Evolutionary conservation across 2,329 filamentous ascomycete species (phyloP).

Genomic region (Fusarium ambrosium): DNA sequence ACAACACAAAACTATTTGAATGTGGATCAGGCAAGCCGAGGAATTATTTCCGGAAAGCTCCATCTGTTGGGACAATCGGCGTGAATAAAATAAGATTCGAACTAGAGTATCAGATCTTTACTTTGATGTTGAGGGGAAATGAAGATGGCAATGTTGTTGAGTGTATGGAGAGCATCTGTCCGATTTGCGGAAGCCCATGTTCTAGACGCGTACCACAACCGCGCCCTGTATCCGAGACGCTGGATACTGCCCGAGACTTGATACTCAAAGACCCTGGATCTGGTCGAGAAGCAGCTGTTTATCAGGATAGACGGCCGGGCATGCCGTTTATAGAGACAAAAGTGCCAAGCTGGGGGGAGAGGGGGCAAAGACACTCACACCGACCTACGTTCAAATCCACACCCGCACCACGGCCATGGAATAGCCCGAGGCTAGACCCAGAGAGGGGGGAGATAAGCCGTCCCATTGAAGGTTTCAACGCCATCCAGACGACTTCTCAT

Average conservation of each 20-base stretch:
- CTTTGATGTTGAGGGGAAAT: not conserved
- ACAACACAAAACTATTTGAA: not conserved
- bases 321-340: slow-evolving; percentile 37
- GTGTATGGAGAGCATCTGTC: not conserved
- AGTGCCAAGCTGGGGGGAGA: slow-evolving; percentile 31
- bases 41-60: not conserved
- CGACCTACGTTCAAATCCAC: slow-evolving; percentile 4
- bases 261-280: slow-evolving; percentile 26
- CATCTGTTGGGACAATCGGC: not conserved
- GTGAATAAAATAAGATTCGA: slow-evolving; percentile 4
- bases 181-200: not conserved
- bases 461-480: slow-evolving; percentile 28
- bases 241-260: slow-evolving; percentile 1
- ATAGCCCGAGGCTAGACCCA: slow-evolving; percentile 42
- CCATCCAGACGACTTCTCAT: slow-evolving; percentile 32
- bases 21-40: slow-evolving; percentile 17
- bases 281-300: slow-evolving; percentile 8
- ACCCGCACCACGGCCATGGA: slow-evolving; percentile 31
- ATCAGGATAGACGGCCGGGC: slow-evolving; percentile 19
- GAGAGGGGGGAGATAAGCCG: slow-evolving; percentile 47
- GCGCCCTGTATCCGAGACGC: slow-evolving; percentile 11
- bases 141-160: not conserved
- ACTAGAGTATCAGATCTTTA: not conserved
- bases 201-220: slow-evolving; percentile 18
- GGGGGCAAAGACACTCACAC: slow-evolving; percentile 19